Conservation (phyloP, 129 eudicot species). For the Sambucus nigra region DNA sequence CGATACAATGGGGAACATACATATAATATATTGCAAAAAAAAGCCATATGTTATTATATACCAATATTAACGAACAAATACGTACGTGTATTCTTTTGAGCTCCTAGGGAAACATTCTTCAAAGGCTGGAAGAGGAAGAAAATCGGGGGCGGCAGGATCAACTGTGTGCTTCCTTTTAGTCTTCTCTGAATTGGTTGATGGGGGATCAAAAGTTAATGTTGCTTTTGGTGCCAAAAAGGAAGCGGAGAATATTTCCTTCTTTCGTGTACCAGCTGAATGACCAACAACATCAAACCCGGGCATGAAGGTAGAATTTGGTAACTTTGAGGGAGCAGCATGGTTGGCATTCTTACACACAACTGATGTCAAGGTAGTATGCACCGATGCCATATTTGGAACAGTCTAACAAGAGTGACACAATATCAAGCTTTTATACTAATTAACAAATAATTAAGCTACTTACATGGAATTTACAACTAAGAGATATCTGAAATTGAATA, state of each 20-base stretch:
- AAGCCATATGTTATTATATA: not conserved
- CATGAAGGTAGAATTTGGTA: slow-evolving; percentile 54
- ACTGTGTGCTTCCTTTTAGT: slow-evolving; percentile 62
- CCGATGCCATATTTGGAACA: slow-evolving; percentile 53
- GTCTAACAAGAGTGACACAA: slow-evolving; percentile 5
- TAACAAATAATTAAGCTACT: not conserved
- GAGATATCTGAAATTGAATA: not conserved
- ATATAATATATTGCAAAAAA: not conserved
- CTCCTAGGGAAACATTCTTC: slow-evolving; percentile 94
- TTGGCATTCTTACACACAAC: slow-evolving; percentile 46
- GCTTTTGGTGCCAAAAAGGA: slow-evolving; percentile 46
- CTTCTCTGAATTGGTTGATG: slow-evolving; percentile 39
- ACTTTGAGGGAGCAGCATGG: slow-evolving; percentile 27
- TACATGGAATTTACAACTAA: not conserved
- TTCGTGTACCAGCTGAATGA: slow-evolving; percentile 26
- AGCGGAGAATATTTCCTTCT: slow-evolving; percentile 30
- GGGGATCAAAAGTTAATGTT: slow-evolving; percentile 81
- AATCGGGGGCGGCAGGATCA: slow-evolving; percentile 88
- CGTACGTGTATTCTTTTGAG: slow-evolving; percentile 71
- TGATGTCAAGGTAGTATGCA: slow-evolving; percentile 65
- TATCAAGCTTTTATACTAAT: not conserved
- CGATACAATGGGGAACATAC: not conserved
- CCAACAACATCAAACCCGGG: slow-evolving; percentile 45
- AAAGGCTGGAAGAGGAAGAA: slow-evolving; percentile 90
- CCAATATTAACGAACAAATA: not conserved